Base-by-base conservation (phyloP, 2,329 filamentous ascomycete genomes). In the Mycocentrospora acerina region DNA sequence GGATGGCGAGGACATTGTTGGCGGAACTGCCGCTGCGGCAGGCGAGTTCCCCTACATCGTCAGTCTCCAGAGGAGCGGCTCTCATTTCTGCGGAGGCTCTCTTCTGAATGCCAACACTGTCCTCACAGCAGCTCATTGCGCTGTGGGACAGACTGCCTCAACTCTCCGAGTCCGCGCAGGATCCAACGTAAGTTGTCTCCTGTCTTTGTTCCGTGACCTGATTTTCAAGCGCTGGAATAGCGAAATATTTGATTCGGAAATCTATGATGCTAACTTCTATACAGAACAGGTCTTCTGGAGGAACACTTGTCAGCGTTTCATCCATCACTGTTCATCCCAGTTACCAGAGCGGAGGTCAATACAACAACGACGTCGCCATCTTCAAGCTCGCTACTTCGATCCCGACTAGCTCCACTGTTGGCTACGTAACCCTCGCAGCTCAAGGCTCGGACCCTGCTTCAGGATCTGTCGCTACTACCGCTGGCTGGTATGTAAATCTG, bases 11-110 rank as follows among this genome's bases (percentile, higher is more conserved):
- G 31, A 40, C 22, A 62, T 62, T 27, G 59, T 62, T 27, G 59
- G 59, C 32, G 59, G 59, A 35, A 39, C 37, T 0, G 30, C 47
- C n/a, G 59, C 59, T 26, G 5, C 37, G 12, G 42, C 49, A 12
- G 57, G 55, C 25, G 59, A 62, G 11, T 57, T 57, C 33, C 59
- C 59, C 40, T 62, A 48, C 54, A 59, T 62, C 30, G 55, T 55
- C 49, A 48, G 44, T 24, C 31, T 60, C 17, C 54, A 57, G 35
- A 7, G 19, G 4, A 29, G 30, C 29, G 55, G 55, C 18, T 38
- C 40, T n/a, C 57, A 60, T 39, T 45, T 53, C 48, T 62, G 59
- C 40, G 59, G 59, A 45, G 59, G 57, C 18, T 46, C 54, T 12
- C 45, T 62, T 2, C 12, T 62, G 33, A 52, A 62, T 44, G 44